Base-by-base conservation (phyloP, 306 rosid genomes). In the Carpinus viminea region DNA sequence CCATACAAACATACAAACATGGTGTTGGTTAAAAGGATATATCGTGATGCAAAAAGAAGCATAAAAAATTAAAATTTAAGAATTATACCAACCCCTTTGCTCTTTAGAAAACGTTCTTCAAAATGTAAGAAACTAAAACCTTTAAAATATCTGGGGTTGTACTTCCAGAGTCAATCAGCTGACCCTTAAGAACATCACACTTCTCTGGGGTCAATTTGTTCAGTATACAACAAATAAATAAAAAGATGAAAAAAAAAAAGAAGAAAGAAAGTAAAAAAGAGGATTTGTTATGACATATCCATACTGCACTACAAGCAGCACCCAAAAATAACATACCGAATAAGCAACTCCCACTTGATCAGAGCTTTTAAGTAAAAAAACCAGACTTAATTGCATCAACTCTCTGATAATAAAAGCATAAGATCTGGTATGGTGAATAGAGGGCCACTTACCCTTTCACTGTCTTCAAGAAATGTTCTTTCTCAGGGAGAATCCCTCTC, bases 61-160 rank as follows among this genome's bases (percentile, higher is more conserved):
- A 46, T 66, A 70, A 62, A 72, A 70, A 70, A 6, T 74, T 75
- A 45, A 48, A 70, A 31, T 34, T 56, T 18, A 12, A 51, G 17
- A 69, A 95, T 90, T 36, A 95, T 77, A 8, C 96, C 98, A 73
- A 92, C 88, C 16, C 96, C 98, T 85, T 91, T 95, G 88, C 88
- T 85, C 85, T 95, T 92, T 41, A 95, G 72, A 83, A 91, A 92
- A 43, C 97, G 98, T 43, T 31, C 34, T 31, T 31, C 2, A 31
- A 31, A 31, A 31, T 31, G 43, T 38, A 38, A 38, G 43, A 38
- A 38, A 38, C 6, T 38, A 38, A 38, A 38, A 85, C 88, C 88
- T 82, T 82, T 21, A 82, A 61, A 76, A 85, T 85, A 73, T 85
- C 88, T 6, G 81, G 74, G 34, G 69, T 75, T 7, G 79, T 66